These are phyloP conservation scores for Termitomyces sp. DNA, from an alignment of 768 basidiomycete genomes.

Conservation along the genomic window DNA sequence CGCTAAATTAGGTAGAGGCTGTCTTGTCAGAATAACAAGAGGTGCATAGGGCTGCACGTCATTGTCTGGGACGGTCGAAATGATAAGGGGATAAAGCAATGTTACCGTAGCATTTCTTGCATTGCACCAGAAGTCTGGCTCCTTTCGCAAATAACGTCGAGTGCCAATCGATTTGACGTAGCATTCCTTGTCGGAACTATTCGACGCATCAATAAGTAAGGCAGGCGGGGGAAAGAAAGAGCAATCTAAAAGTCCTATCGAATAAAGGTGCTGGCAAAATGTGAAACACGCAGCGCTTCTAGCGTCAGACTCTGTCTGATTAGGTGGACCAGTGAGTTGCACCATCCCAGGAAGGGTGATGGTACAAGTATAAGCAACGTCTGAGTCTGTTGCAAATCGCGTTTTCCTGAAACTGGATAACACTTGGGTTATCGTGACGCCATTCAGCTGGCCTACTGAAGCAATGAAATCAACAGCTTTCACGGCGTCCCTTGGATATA, in stretches of 20 bases:
- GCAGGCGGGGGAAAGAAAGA: conserved; percentile 35
- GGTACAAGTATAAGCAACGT: conserved; percentile 37
- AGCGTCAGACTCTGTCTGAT: conserved; percentile 43
- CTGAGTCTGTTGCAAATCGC: conserved; percentile 19
- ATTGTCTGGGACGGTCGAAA: conserved; percentile 31
- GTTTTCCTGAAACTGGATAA: conserved; percentile 36
- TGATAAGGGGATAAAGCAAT: conserved; percentile 52
- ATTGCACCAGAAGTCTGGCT: conserved; percentile 65
- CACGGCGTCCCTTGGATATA: conserved; percentile 55
- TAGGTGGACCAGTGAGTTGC: conserved; percentile 37
- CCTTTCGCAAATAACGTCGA: conserved; percentile 50
- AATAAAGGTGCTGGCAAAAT: conserved; percentile 45
- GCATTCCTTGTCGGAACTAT: conserved; percentile 4
- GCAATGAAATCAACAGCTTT: conserved; percentile 50
- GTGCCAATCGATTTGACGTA: conserved; percentile 33
- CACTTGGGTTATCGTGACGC: conserved; percentile 14
- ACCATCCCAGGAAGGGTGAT: conserved; percentile 39
- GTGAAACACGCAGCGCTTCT: conserved; percentile 54
- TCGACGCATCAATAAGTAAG: conserved; percentile 10
- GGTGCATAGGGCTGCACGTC: conserved; percentile 42
- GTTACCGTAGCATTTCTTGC: conserved; percentile 19
- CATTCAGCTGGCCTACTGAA: conserved; percentile 15
- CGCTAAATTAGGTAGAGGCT: conserved; percentile 54
- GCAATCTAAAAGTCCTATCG: conserved; percentile 46
- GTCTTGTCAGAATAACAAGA: conserved; percentile 59